Percentiles rank a stretch among this genome's conserved stretches.
Evolutionary conservation across 73 alveolate species (phyloP).

Genomic region (Tetrahymena malaccensis): DNA sequence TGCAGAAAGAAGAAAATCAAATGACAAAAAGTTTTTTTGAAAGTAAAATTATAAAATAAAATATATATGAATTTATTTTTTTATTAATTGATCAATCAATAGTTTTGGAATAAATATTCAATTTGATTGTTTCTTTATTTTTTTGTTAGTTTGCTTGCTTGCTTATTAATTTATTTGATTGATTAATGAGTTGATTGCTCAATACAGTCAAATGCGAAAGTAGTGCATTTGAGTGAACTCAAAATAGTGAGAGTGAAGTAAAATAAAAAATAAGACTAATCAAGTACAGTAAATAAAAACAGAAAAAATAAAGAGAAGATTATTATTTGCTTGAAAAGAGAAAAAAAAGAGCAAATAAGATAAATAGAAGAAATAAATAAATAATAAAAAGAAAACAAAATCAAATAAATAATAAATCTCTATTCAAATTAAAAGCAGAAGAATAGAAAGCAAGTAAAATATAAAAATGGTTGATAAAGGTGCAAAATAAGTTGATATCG

Average conservation of each 20-base stretch:
- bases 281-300: not conserved
- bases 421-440: not conserved
- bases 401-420: not conserved
- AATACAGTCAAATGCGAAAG: not conserved
- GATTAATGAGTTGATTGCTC: not conserved
- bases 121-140: too few relatives aligned
- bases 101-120: not conserved
- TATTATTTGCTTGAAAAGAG: not conserved
- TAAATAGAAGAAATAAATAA: not conserved
- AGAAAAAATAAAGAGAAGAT: not conserved
- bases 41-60: not conserved
- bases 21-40: not conserved
- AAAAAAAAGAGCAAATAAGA: not conserved
- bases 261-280: not conserved
- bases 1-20: not conserved
- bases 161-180: not conserved
- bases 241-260: not conserved
- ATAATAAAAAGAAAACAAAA: not conserved
- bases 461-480: not conserved
- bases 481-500: conserved; percentile 46
- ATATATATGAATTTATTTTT: not conserved
- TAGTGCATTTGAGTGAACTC: not conserved
- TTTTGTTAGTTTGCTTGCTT: not conserved
- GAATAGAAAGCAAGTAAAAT: not conserved
- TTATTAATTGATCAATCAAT: not conserved